A percentile compares a stretch with the other conserved stretches of the same genome.
These are phyloP conservation scores for Cyclotella atomus DNA, from an alignment of 108 stramenopile genomes.

Conservation along the genomic window DNA sequence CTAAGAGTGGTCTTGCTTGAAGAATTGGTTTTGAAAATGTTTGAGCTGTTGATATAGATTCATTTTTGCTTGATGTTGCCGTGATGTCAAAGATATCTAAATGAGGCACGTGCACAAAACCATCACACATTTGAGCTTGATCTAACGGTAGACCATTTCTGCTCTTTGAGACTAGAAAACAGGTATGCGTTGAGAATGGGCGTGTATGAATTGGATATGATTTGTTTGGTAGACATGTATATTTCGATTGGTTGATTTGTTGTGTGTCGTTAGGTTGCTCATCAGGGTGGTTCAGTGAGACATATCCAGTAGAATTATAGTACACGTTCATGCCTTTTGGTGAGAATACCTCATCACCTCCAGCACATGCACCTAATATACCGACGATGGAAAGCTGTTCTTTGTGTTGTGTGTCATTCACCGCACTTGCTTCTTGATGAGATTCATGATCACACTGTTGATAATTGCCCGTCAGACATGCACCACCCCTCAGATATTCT, in stretches of 20 bases:
- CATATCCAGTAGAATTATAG: slow-evolving; percentile 22
- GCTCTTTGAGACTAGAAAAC: slow-evolving; percentile 49
- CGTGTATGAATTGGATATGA: slow-evolving; percentile 43
- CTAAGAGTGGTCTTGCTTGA: slow-evolving; percentile 49
- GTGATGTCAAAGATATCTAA: slow-evolving; percentile 33
- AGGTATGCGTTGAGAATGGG: slow-evolving; percentile 36
- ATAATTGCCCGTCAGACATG: neutral
- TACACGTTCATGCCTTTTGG: slow-evolving; percentile 32
- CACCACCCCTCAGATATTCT: slow-evolving; percentile 41
- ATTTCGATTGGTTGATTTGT: neutral
- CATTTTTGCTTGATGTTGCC: neutral
- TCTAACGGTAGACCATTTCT: slow-evolving; percentile 58
- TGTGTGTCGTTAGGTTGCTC: neutral
- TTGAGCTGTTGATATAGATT: neutral
- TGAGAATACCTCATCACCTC: slow-evolving; percentile 47
- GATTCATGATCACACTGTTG: neutral
- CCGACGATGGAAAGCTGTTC: slow-evolving; percentile 38
- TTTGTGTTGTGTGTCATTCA: neutral
- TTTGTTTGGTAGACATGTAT: slow-evolving; percentile 9
- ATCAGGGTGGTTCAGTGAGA: slow-evolving; percentile 13
- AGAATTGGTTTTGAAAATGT: slow-evolving; percentile 9
- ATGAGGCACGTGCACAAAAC: slow-evolving; percentile 82
- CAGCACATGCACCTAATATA: slow-evolving; percentile 50
- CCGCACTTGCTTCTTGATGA: neutral
- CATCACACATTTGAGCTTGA: slow-evolving; percentile 63